Evolutionary conservation across 2,329 filamentous ascomycete species (phyloP).

Genomic region (Coleophoma cylindrospora): DNA sequence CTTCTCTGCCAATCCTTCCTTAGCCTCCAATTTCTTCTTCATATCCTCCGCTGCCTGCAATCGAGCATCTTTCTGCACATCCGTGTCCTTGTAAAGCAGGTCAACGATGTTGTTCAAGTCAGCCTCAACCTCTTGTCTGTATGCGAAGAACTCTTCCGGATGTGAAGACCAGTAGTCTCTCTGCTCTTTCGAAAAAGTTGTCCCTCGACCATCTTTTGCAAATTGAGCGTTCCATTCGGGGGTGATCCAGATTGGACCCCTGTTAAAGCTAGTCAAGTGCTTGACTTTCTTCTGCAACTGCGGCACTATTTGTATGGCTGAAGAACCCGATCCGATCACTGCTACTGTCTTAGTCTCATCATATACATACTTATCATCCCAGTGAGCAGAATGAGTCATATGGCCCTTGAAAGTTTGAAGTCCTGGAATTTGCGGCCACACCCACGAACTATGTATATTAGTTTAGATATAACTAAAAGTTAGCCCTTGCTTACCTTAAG

Average conservation of each 20-base stretch:
- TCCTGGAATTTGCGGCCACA: conserved; percentile 47
- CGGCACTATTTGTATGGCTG: conserved; percentile 47
- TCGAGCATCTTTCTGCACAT: background rate
- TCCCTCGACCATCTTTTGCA: conserved; percentile 1
- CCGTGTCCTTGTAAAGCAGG: conserved; percentile 8
- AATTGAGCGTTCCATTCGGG: conserved; percentile 12
- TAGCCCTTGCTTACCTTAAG: conserved; percentile 23
- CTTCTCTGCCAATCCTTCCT: background rate
- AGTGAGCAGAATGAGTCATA: conserved; percentile 50
- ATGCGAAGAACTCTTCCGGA: conserved; percentile 10
- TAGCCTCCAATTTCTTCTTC: conserved; percentile 11
- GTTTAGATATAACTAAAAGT: background rate
- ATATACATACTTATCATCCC: conserved; percentile 44
- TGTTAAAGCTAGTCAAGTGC: background rate
- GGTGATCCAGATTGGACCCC: conserved; percentile 49
- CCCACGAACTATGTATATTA: conserved; percentile 23
- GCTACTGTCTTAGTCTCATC: conserved; percentile 37
- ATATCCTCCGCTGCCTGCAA: background rate
- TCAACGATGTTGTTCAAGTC: conserved; percentile 17
- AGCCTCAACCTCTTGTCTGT: conserved; percentile 11
- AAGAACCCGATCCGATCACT: conserved; percentile 51
- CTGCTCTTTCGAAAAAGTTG: conserved; percentile 1
- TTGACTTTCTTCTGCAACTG: conserved; percentile 35
- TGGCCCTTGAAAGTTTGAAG: conserved; percentile 44
- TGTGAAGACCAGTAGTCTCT: conserved; percentile 5